Percentiles rank a stretch among this genome's conserved stretches.
phyloP scores from a whole-genome alignment of 352 stramenopile species.

The Phytophthora hybrid region DNA sequence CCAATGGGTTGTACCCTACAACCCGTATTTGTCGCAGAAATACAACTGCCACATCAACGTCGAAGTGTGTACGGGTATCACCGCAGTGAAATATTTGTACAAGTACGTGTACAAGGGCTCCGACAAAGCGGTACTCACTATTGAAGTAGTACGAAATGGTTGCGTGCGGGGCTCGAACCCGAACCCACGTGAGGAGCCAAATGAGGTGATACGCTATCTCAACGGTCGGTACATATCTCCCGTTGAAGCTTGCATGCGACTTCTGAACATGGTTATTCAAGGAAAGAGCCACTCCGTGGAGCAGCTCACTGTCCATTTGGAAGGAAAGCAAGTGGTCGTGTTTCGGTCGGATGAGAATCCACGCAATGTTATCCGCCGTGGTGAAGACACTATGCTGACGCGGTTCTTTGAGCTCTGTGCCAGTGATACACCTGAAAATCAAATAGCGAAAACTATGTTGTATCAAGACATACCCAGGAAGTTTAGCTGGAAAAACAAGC shows the following conservation, averaged over 20 bases:
- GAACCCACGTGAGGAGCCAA: background rate
- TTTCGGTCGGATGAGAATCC: background rate
- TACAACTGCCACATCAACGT: conserved; percentile 73
- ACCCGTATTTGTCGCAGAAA: conserved; percentile 55
- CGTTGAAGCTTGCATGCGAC: conserved; percentile 35
- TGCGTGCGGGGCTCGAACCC: background rate
- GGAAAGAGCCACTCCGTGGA: conserved; percentile 3
- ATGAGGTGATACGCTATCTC: conserved; percentile 41
- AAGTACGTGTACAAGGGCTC: conserved; percentile 72
- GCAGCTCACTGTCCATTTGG: background rate
- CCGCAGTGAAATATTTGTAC: conserved; percentile 65
- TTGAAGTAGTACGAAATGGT: conserved; percentile 1
- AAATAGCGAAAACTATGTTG: conserved; percentile 16
- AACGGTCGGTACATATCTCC: conserved; percentile 44
- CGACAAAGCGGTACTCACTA: conserved; percentile 39
- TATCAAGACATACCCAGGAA: conserved; percentile 32
- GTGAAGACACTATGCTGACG: conserved; percentile 2
- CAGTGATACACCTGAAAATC: conserved; percentile 14
- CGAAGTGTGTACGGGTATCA: conserved; percentile 50
- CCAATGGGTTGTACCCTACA: conserved; percentile 67
- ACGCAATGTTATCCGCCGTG: background rate
- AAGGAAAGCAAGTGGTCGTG: background rate
- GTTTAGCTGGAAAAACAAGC: conserved; percentile 1
- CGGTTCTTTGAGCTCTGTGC: conserved; percentile 22
- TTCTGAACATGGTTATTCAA: conserved; percentile 12